Evolutionary conservation across 805 yeast genomes (phyloP).

Genomic region (Myxozyma lipomycoides): DNA sequence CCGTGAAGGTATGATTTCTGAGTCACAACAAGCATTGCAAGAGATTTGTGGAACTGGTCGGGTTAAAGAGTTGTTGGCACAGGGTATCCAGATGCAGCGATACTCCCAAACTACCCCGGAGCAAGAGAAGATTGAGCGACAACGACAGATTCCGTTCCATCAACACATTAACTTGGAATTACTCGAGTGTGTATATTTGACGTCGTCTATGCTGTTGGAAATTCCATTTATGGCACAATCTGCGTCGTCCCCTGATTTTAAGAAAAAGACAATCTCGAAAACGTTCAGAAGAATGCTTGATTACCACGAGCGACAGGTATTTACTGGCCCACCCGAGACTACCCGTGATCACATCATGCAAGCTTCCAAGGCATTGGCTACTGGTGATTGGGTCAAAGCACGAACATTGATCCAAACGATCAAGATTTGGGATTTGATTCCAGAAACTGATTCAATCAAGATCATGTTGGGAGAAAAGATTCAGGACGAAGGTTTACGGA

Average conservation of each 20-base stretch:
- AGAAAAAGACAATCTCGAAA: constrained; percentile 66
- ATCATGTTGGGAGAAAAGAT: constrained; percentile 71
- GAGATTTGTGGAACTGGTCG: constrained; percentile 85
- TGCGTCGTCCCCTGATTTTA: constrained; percentile 47
- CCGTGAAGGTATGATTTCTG: constrained; percentile 79
- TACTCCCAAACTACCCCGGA: constrained; percentile 51
- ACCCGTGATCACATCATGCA: constrained; percentile 89
- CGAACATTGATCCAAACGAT: constrained; percentile 67
- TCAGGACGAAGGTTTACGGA: constrained; percentile 85
- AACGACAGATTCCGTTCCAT: constrained; percentile 91
- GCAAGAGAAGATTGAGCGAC: constrained; percentile 52
- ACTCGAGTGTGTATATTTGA: constrained; percentile 88
- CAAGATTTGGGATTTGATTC: constrained; percentile 80
- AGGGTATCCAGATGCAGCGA: constrained; percentile 64
- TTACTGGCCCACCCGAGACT: constrained; percentile 97
- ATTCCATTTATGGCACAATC: constrained; percentile 83
- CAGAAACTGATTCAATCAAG: constrained; percentile 63
- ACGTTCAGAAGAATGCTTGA: constrained; percentile 89
- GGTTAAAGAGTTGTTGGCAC: constrained; percentile 89
- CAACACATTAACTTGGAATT: constrained; percentile 96
- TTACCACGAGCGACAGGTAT: constrained; percentile 87
- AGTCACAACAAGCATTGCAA: constrained; percentile 78
- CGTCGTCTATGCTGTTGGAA: constrained; percentile 83
- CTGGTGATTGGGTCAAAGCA: constrained; percentile 85
- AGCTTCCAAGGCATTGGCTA: constrained; percentile 82